phyloP scores from a whole-genome alignment of 345 rosid genomes.

The Lepidium didymum region DNA sequence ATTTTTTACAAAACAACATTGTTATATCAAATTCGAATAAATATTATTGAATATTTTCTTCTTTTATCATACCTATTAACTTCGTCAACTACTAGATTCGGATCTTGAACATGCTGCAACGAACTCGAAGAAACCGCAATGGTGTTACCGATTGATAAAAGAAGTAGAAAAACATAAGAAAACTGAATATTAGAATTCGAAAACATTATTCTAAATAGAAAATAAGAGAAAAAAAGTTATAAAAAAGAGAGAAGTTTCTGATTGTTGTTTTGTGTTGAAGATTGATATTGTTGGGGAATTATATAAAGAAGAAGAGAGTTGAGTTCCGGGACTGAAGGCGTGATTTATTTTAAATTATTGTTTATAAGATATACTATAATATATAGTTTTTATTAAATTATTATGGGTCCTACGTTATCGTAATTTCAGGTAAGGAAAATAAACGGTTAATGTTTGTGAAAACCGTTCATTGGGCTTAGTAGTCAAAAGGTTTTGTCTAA shows the following conservation, averaged over 20 bases:
- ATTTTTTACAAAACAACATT: neutral
- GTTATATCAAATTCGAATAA: neutral
- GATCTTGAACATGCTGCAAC: constrained; percentile 21
- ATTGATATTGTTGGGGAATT: neutral
- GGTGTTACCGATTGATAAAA: neutral
- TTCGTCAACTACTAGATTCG: constrained; percentile 21
- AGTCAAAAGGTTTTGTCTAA: constrained; percentile 8
- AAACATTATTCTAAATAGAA: constrained; percentile 8
- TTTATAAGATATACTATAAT: neutral
- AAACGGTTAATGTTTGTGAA: constrained; percentile 21
- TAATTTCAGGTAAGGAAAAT: constrained; percentile 39
- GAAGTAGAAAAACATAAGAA: neutral
- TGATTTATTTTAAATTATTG: constrained; percentile 35
- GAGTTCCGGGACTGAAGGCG: constrained; percentile 56
- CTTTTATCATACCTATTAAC: constrained; percentile 23
- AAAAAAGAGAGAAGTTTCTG: neutral
- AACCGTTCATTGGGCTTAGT: constrained; percentile 41
- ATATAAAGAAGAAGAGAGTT: constrained; percentile 31
- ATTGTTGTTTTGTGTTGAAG: constrained; percentile 6
- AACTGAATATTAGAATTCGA: neutral
- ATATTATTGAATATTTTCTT: neutral
- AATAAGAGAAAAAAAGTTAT: neutral
- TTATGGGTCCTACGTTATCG: constrained; percentile 41
- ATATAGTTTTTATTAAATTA: constrained; percentile 12
- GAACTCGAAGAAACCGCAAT: constrained; percentile 9